A percentile compares a stretch with the other conserved stretches of the same genome.
phyloP scores from a whole-genome alignment of 208 protist species.

The Kentomonas sorsogonicus region DNA sequence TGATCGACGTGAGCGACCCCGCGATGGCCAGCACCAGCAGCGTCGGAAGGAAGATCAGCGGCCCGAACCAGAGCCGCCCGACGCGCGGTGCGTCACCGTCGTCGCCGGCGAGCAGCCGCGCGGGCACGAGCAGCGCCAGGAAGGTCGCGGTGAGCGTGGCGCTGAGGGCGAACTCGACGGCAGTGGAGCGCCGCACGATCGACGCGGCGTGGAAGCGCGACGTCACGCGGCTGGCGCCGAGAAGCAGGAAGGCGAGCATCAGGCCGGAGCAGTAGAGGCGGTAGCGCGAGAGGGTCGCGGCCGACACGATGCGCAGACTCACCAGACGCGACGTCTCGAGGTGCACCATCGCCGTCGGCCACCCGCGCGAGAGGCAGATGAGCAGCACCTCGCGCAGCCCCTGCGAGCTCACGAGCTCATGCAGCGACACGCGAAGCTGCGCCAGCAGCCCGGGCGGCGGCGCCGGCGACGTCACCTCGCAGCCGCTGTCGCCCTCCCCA shows the following conservation, averaged over 20 bases:
- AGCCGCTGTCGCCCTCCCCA: no score
- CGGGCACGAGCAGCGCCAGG: conserved; percentile 8
- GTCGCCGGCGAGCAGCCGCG: no score
- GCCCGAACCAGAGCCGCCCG: conserved; percentile 12
- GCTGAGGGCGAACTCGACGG: conserved; percentile 14
- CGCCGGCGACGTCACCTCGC: neutral
- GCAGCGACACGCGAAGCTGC: neutral
- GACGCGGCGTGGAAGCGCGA: conserved; percentile 1
- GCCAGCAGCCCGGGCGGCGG: neutral
- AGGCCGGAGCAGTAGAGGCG: conserved; percentile 14
- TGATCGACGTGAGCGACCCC: conserved; percentile 14
- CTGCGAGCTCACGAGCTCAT: conserved; percentile 3
- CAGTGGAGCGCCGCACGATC: conserved; percentile 11
- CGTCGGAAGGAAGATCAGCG: conserved; percentile 7
- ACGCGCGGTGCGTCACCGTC: no score
- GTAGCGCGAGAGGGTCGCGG: conserved; percentile 4
- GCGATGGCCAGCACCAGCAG: conserved; percentile 3
- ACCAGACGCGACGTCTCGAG: conserved; percentile 9
- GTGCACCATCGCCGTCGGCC: conserved; percentile 14
- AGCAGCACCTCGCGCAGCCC: conserved; percentile 12
- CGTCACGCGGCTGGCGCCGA: conserved; percentile 5
- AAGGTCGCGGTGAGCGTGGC: conserved; percentile 4
- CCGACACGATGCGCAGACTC: conserved; percentile 7
- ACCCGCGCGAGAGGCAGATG: conserved; percentile 14
- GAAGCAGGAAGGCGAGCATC: conserved; percentile 4